These are phyloP conservation scores for Tetrapyrgos nigripes DNA, from an alignment of 1,284 basidiomycete genomes.

Conservation along the genomic window DNA sequence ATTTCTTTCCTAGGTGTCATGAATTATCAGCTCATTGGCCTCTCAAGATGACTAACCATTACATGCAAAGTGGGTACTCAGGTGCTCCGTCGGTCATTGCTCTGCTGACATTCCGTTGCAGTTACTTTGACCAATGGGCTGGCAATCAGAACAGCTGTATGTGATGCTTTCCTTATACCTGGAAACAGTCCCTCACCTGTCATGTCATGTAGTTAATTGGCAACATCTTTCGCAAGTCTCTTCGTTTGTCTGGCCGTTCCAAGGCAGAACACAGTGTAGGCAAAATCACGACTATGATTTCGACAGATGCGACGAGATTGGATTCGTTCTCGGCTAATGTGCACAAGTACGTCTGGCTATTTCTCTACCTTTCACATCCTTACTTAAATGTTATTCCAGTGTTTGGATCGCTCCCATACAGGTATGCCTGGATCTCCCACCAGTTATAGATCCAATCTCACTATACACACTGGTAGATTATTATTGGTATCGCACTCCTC, in stretches of 20 bases:
- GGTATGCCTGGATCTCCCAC: constrained; percentile 23
- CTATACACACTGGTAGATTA: constrained; percentile 39
- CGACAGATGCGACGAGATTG: constrained; percentile 48
- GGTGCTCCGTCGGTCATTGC: neutral
- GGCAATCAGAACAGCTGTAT: constrained; percentile 40
- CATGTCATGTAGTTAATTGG: constrained; percentile 48
- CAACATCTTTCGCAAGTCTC: constrained; percentile 60
- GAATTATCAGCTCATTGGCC: neutral
- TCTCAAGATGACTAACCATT: constrained; percentile 40
- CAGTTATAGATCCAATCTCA: neutral
- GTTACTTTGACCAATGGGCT: constrained; percentile 42
- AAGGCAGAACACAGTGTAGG: constrained; percentile 53
- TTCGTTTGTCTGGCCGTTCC: constrained; percentile 59
- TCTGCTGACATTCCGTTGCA: neutral
- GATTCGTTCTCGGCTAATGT: constrained; percentile 41
- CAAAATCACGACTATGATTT: constrained; percentile 60
- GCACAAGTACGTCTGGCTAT: constrained; percentile 38
- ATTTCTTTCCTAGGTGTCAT: neutral
- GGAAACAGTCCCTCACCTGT: constrained; percentile 15
- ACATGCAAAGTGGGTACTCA: constrained; percentile 32
- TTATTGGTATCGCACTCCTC: constrained; percentile 57
- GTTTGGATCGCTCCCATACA: constrained; percentile 50
- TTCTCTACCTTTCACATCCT: neutral
- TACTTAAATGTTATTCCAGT: constrained; percentile 26
- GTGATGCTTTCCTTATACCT: constrained; percentile 10